A percentile compares a stretch with the other conserved stretches of the same genome.
phyloP scores from a whole-genome alignment of 306 rosid genomes.

The Fragaria nilgerrensis region DNA sequence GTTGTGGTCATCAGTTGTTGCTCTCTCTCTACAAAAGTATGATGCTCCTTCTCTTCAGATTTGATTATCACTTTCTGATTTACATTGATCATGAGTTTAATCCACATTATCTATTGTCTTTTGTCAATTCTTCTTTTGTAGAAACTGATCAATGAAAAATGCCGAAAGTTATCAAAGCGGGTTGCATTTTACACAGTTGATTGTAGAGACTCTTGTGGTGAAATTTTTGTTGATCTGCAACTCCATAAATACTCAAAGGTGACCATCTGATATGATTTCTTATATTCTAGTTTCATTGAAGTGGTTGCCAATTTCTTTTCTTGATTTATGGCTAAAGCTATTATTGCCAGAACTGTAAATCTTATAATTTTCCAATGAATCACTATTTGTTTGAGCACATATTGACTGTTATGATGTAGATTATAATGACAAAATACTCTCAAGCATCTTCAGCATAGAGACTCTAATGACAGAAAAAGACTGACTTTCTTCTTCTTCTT shows the following conservation, averaged over 20 bases:
- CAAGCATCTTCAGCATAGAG: background rate
- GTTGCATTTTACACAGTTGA: constrained; percentile 86
- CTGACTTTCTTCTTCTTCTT: constrained; percentile 7
- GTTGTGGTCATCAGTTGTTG: constrained; percentile 78
- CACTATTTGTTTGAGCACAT: background rate
- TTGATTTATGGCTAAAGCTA: background rate
- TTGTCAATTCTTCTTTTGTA: constrained; percentile 28
- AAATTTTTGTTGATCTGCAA: constrained; percentile 90
- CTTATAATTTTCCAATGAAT: background rate
- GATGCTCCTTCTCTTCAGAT: background rate
- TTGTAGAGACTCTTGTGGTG: constrained; percentile 93
- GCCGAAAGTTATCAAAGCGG: constrained; percentile 70
- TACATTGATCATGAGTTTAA: background rate
- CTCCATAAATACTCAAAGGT: constrained; percentile 81
- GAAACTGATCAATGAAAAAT: constrained; percentile 79
- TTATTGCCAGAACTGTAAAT: background rate
- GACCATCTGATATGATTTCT: background rate
- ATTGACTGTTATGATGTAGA: background rate
- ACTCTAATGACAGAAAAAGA: background rate
- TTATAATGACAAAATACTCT: background rate
- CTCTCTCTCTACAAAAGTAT: constrained; percentile 74
- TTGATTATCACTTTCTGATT: background rate
- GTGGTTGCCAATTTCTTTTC: background rate
- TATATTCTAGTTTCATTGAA: background rate
- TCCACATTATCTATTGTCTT: constrained; percentile 9